These are phyloP conservation scores for Corylus heterophylla DNA, from an alignment of 306 rosid genomes.

Conservation along the genomic window DNA sequence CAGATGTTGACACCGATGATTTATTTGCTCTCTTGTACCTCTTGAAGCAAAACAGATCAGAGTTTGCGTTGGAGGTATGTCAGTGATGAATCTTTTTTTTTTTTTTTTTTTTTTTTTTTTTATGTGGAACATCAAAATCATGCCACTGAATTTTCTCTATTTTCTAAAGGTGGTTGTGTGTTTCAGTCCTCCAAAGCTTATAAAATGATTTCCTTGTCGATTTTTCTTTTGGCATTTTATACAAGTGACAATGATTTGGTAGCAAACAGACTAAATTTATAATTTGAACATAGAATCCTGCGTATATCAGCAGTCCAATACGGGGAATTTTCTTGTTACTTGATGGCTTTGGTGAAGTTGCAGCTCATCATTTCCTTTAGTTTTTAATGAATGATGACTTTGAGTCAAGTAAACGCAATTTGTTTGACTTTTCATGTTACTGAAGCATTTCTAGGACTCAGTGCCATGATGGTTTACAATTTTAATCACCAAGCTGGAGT, in stretches of 20 bases:
- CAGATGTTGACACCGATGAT: slow-evolving; percentile 90
- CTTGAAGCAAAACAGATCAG: slow-evolving; percentile 85
- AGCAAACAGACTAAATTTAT: background rate
- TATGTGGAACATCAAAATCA: background rate
- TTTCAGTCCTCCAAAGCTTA: background rate
- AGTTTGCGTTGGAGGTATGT: slow-evolving; percentile 76
- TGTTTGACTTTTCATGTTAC: background rate
- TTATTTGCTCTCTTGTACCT: slow-evolving; percentile 77
- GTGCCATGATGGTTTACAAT: background rate
- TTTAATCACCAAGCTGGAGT: background rate
- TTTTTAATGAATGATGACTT: background rate
- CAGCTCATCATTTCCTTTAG: background rate
- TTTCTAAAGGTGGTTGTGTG: background rate
- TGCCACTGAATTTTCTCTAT: background rate
- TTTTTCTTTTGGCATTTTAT: background rate
- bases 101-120: no score
- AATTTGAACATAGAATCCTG: background rate
- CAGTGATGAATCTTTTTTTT: background rate
- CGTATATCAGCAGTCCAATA: background rate
- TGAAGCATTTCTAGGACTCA: background rate
- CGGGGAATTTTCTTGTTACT: background rate
- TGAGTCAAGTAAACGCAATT: background rate
- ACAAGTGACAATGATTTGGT: background rate
- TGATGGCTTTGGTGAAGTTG: background rate
- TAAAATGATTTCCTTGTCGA: background rate